Percentiles rank a stretch among this genome's conserved stretches.
Evolutionary conservation across 2,329 filamentous ascomycete genomes (phyloP).

Genomic region (Incumbomyces lentus): DNA sequence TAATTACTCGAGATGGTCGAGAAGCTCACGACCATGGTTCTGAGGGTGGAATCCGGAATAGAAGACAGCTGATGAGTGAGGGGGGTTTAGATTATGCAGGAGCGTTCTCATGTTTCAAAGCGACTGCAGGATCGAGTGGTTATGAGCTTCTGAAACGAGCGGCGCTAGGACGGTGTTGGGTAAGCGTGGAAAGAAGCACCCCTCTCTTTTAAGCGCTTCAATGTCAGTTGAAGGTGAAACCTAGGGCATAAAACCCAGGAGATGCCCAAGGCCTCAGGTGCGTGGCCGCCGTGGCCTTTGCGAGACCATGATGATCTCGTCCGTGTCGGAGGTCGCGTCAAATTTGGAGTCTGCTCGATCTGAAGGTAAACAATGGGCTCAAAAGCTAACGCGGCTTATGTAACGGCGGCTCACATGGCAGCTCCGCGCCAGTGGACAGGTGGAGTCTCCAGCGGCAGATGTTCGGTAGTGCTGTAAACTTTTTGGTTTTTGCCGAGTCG

Average conservation of each 20-base stretch:
- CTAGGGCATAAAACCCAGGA: not conserved
- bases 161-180: not conserved
- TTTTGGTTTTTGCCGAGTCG: too few species aligned
- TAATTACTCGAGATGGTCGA: conserved; percentile 3
- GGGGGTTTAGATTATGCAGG: conserved; percentile 4
- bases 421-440: too few species aligned
- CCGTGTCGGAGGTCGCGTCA: too few species aligned
- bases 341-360: too few species aligned
- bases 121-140: conserved; percentile 2
- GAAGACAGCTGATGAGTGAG: not conserved
- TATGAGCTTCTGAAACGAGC: conserved; percentile 2
- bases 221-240: conserved; percentile 2
- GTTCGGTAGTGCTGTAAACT: too few species aligned
- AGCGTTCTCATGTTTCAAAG: conserved; percentile 6
- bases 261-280: conserved; percentile 6
- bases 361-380: not conserved
- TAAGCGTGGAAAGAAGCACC: not conserved
- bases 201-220: not conserved
- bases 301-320: conserved; percentile 2
- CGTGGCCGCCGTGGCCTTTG: not conserved
- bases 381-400: too few species aligned
- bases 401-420: too few species aligned
- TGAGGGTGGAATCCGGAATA: not conserved
- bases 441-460: not conserved
- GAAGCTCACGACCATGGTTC: not conserved